phyloP scores from a whole-genome alignment of 208 protist species.

The Lotmaria passim region DNA sequence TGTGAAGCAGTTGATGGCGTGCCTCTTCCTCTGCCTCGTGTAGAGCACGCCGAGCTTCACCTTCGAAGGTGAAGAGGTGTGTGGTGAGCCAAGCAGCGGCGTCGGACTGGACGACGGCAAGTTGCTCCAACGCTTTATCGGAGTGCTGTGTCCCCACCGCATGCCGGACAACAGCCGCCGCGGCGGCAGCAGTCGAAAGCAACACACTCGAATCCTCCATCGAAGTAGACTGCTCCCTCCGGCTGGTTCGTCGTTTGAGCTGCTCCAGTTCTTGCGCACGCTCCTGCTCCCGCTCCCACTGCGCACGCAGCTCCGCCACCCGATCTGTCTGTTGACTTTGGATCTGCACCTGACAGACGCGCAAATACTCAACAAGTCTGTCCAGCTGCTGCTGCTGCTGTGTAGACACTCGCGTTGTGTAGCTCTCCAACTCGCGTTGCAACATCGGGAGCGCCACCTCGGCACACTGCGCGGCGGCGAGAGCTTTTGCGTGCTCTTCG shows the following conservation, averaged over 20 bases:
- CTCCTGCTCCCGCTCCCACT: slow-evolving; percentile 17
- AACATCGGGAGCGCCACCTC: slow-evolving; percentile 27
- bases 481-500: not conserved
- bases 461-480: slow-evolving; percentile 20
- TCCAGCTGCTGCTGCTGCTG: slow-evolving; percentile 26
- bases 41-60: not conserved
- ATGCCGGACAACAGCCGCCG: not conserved
- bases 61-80: slow-evolving; percentile 5
- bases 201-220: not conserved
- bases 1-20: slow-evolving; percentile 10
- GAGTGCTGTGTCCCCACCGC: slow-evolving; percentile 25
- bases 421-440: slow-evolving; percentile 25
- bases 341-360: slow-evolving; percentile 10
- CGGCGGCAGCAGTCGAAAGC: not conserved
- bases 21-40: slow-evolving; percentile 12
- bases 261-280: slow-evolving; percentile 1
- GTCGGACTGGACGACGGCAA: slow-evolving; percentile 7
- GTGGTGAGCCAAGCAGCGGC: slow-evolving; percentile 17
- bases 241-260: not conserved
- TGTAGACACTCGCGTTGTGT: slow-evolving; percentile 10
- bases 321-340: not conserved
- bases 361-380: slow-evolving; percentile 8
- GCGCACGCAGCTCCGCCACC: slow-evolving; percentile 8
- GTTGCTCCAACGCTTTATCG: slow-evolving; percentile 16
- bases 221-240: not conserved